phyloP scores from a whole-genome alignment of 306 rosid species.

The Prinsepia uniflora region DNA sequence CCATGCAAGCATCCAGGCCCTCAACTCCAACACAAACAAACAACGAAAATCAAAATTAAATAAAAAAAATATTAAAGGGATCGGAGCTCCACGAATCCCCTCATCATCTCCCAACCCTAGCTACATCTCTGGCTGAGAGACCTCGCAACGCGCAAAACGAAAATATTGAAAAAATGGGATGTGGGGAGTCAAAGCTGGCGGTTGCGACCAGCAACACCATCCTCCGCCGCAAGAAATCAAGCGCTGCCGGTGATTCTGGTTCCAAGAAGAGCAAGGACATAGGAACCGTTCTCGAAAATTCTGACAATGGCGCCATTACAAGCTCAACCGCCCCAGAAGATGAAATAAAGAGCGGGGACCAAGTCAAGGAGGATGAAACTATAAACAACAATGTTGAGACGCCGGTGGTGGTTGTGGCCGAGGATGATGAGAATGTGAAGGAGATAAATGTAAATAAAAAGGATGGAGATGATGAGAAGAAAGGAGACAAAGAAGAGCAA shows the following conservation, averaged over 20 bases:
- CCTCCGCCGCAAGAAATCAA: slow-evolving; percentile 47
- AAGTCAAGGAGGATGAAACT: not conserved
- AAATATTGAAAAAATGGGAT: slow-evolving; percentile 51
- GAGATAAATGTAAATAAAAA: slow-evolving; percentile 12
- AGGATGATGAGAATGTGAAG: slow-evolving; percentile 18
- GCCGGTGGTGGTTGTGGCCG: not conserved
- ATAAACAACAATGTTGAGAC: not conserved
- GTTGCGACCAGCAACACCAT: slow-evolving; percentile 55
- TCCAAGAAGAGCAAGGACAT: slow-evolving; percentile 27
- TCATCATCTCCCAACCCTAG: slow-evolving; percentile 3
- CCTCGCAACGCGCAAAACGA: not conserved
- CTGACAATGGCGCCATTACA: not conserved
- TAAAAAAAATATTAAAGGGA: slow-evolving; percentile 13
- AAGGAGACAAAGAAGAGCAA: slow-evolving; percentile 11
- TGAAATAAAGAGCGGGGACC: not conserved
- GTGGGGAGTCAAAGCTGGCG: slow-evolving; percentile 74
- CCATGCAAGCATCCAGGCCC: slow-evolving; percentile 12
- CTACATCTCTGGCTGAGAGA: not conserved
- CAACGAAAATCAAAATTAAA: slow-evolving; percentile 6
- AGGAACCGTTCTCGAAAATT: slow-evolving; percentile 18
- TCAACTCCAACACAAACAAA: slow-evolving; percentile 18
- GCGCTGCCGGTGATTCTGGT: not conserved
- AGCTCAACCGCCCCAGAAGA: not conserved
- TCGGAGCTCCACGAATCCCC: slow-evolving; percentile 3
- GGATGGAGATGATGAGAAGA: slow-evolving; percentile 19